Evolutionary conservation across 257 asterid genomes (phyloP).

Genomic region (Gentiana straminea): DNA sequence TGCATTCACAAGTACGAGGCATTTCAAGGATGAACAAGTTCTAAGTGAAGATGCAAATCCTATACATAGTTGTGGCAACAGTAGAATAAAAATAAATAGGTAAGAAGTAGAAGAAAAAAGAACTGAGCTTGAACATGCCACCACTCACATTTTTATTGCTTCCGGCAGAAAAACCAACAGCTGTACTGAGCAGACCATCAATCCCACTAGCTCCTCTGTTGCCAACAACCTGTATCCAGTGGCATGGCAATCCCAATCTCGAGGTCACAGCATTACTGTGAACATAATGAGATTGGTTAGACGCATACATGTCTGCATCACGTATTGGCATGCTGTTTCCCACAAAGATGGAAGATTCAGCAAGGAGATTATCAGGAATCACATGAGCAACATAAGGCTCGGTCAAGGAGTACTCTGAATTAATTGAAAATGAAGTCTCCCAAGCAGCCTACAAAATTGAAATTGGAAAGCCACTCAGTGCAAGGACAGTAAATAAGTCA

Average conservation of each 20-base stretch:
- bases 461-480: conserved; percentile 10
- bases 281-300: conserved; percentile 41
- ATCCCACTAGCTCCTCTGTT: conserved; percentile 99
- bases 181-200: conserved; percentile 93
- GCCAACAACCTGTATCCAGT: conserved; percentile 61
- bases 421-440: conserved; percentile 60
- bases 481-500: neutral
- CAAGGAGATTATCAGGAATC: conserved; percentile 47
- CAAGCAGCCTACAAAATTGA: conserved; percentile 53
- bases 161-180: conserved; percentile 87
- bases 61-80: too few species aligned
- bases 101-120: neutral
- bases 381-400: conserved; percentile 85
- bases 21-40: too few species aligned
- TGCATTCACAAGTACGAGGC: too few species aligned
- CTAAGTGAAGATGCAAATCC: too few species aligned
- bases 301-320: conserved; percentile 88
- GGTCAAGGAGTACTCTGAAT: conserved; percentile 65
- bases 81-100: neutral
- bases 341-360: conserved; percentile 73
- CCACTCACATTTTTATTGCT: conserved; percentile 80
- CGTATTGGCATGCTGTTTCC: conserved; percentile 99
- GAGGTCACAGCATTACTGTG: conserved; percentile 30
- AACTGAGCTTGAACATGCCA: neutral
- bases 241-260: conserved; percentile 66